phyloP scores from a whole-genome alignment of 2,329 filamentous ascomycete species.

The Curvularia spicifera region DNA sequence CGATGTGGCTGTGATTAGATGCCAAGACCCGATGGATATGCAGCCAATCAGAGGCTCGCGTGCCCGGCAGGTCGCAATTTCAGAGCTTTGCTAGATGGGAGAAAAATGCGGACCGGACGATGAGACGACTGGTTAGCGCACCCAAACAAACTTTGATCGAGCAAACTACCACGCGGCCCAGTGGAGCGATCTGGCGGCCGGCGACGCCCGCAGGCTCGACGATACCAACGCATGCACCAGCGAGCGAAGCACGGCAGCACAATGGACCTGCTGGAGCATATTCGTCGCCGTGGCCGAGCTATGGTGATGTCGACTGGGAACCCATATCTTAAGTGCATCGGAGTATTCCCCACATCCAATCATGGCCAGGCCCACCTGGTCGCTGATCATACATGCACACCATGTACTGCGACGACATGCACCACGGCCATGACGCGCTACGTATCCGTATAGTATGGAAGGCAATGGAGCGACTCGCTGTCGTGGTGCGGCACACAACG shows the following conservation, averaged over 20 bases:
- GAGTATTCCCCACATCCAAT: slow-evolving; percentile 15
- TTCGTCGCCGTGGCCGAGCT: slow-evolving; percentile 4
- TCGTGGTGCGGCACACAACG: not conserved
- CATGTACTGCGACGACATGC: slow-evolving; percentile 5
- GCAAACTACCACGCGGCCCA: not conserved
- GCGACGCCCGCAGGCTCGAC: not conserved
- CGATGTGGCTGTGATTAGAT: slow-evolving; percentile 6
- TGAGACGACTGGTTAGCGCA: slow-evolving; percentile 4
- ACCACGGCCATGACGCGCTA: slow-evolving; percentile 7
- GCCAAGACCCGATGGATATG: not conserved
- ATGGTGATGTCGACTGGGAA: slow-evolving; percentile 11
- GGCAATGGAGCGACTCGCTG: slow-evolving; percentile 14
- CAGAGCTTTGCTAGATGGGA: slow-evolving; percentile 5
- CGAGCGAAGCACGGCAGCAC: not conserved
- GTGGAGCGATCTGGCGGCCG: not conserved
- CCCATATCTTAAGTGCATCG: slow-evolving; percentile 11
- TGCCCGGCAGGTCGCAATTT: slow-evolving; percentile 8
- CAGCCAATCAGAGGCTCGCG: not conserved
- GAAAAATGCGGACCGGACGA: slow-evolving; percentile 4
- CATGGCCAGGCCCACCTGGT: slow-evolving; percentile 22
- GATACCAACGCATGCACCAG: not conserved
- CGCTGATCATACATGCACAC: slow-evolving; percentile 29
- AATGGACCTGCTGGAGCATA: slow-evolving; percentile 4
- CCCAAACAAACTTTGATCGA: slow-evolving; percentile 2
- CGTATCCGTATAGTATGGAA: not conserved